A percentile compares a stretch with the other conserved stretches of the same genome.
These are phyloP conservation scores for Syzygium grande DNA, from an alignment of 345 rosid species.

Conservation along the genomic window DNA sequence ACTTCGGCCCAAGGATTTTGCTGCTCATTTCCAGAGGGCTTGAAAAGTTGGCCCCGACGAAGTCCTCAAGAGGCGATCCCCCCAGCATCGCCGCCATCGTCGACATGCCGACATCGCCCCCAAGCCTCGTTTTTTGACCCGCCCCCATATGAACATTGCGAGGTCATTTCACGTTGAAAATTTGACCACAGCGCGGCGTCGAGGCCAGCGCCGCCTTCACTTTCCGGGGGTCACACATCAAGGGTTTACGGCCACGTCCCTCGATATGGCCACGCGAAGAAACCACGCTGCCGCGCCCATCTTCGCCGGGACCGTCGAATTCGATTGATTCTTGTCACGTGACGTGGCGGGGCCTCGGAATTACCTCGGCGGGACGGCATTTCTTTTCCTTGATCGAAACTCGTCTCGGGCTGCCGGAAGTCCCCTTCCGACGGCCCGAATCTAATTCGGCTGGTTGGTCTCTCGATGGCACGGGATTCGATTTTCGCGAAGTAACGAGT, in stretches of 20 bases:
- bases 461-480: no score
- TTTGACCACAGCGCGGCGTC: not conserved
- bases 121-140: no score
- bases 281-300: not conserved
- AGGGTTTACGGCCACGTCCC: no score
- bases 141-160: no score
- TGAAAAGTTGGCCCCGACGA: not conserved
- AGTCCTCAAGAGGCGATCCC: not conserved
- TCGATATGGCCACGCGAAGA: no score
- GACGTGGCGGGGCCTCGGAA: not conserved
- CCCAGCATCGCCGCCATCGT: not conserved
- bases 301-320: not conserved
- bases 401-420: not conserved
- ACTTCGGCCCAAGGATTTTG: not conserved
- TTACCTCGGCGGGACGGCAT: not conserved
- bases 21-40: not conserved
- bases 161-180: not conserved
- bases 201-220: not conserved
- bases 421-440: not conserved
- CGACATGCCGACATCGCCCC: not conserved
- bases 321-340: not conserved
- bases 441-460: accelerated
- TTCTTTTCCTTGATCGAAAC: not conserved
- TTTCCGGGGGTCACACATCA: not conserved
- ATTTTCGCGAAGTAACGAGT: no score